Conservation (phyloP, 441 rosid genomes). For the Aquilaria agallochum region DNA sequence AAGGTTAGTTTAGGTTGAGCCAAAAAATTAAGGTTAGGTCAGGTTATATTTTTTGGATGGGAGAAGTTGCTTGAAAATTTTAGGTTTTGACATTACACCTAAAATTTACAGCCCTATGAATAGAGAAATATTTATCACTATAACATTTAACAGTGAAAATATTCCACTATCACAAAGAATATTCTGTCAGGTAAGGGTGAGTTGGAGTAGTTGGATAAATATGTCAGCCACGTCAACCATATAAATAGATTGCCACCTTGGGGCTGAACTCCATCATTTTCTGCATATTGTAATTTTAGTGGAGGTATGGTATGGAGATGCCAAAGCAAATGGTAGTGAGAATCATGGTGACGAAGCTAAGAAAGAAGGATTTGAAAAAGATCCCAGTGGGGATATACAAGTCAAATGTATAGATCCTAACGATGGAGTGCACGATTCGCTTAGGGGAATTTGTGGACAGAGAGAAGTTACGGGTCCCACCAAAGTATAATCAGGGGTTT, state of each 20-base stretch:
- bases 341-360: conserved; percentile 49
- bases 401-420: conserved; percentile 32
- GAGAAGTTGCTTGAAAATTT: no score
- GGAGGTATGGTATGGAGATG: conserved; percentile 26
- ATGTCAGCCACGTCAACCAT: conserved; percentile 16
- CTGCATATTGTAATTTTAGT: conserved; percentile 45
- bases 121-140: no score
- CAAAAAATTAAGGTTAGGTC: no score
- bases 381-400: conserved; percentile 61
- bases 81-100: no score
- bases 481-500: conserved; percentile 75
- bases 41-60: no score
- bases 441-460: conserved; percentile 66
- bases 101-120: no score
- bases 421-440: conserved; percentile 76
- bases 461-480: conserved; percentile 68
- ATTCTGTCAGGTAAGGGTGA: no score
- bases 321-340: conserved; percentile 17
- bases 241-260: conserved; percentile 42
- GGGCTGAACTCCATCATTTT: conserved; percentile 50
- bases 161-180: no score
- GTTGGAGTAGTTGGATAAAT: no score
- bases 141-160: no score
- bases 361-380: conserved; percentile 48
- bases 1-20: no score